Base-by-base conservation (phyloP, 805 yeast genomes). In the Lachancea fermentati region DNA sequence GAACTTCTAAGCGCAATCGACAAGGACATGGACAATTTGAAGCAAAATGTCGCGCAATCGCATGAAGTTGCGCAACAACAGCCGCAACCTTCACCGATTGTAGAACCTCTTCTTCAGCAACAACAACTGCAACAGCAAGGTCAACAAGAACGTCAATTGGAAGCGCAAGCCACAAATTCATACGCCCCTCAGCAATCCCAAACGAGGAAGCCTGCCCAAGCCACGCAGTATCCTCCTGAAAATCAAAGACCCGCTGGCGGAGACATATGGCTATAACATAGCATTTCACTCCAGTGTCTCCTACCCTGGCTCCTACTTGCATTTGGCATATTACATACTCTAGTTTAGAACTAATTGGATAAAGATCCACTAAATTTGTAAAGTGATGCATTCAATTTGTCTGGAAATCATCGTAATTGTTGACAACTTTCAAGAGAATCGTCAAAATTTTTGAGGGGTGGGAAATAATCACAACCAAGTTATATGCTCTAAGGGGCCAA, bases 1-100 rank as follows among this genome's bases (percentile, higher is more conserved):
- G 61, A 58, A 26, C 41, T 59, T 30, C 36, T 59, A 35, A 49
- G 51, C 22, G 60, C 60, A 4, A 57, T 59, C 22, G 64, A 58
- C 41, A 56, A 51, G 39, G 55, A 57, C 13, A 57, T 57, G 59
- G 64, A 57, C 41, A 46, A 48, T 29, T 42, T 59, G 42, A 57
- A 56, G 37, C 54, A 59, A 30, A 48, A 47, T 30, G 53, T 43
- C 22, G 44, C 37, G 28, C 57, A 45, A 44, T 30, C 41, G 30
- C 24, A 36, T 32, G 36, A 29, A 13, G 32, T 15, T 29, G 7
- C 32, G 6, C 46, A 42, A 19, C 41, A 24, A 11, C 39, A 34
- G 22, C 32, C 32, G 15, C 42, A 43, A 17, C 44, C 42, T 29
- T 13, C 7, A 29, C 32, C 32, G 8, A 24, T 34, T 12, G 38